phyloP scores from a whole-genome alignment of 352 stramenopile species.

The Phytophthora kernoviae region DNA sequence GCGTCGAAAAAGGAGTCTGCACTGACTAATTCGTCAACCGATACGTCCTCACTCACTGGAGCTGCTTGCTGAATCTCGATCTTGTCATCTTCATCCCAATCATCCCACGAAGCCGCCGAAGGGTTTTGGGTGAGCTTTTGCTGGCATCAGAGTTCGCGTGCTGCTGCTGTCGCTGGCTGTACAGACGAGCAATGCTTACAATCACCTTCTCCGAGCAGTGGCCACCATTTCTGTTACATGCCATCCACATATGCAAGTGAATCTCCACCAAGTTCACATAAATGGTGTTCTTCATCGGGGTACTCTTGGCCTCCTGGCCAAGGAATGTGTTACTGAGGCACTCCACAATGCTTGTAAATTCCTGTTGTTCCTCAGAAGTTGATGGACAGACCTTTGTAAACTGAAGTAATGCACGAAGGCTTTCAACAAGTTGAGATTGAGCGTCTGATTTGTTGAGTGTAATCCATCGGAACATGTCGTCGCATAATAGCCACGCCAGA shows the following conservation, averaged over 20 bases:
- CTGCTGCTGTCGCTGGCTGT: constrained; percentile 19
- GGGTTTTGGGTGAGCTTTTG: not conserved
- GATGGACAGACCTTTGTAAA: constrained; percentile 3
- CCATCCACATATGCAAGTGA: constrained; percentile 33
- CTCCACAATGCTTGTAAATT: constrained; percentile 8
- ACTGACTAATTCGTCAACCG: not conserved
- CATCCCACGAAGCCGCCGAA: constrained; percentile 33
- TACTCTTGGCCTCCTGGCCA: not conserved
- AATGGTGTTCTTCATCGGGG: constrained; percentile 9
- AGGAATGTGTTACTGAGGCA: constrained; percentile 7
- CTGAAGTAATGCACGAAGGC: constrained; percentile 35
- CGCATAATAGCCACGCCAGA: constrained; percentile 56
- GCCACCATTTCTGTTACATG: not conserved
- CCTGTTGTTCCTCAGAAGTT: constrained; percentile 6
- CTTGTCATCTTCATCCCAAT: constrained; percentile 45
- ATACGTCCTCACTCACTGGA: constrained; percentile 6
- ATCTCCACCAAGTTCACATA: constrained; percentile 18
- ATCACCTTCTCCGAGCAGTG: not conserved
- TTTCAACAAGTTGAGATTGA: constrained; percentile 35
- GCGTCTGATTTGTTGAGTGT: constrained; percentile 47
- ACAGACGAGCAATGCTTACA: constrained; percentile 9
- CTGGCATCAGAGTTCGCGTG: not conserved
- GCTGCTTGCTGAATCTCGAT: constrained; percentile 21
- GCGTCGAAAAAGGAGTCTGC: constrained; percentile 18
- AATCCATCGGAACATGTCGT: constrained; percentile 82